Conservation (phyloP, 2,329 filamentous ascomycete genomes). For the Nemania sp. region DNA sequence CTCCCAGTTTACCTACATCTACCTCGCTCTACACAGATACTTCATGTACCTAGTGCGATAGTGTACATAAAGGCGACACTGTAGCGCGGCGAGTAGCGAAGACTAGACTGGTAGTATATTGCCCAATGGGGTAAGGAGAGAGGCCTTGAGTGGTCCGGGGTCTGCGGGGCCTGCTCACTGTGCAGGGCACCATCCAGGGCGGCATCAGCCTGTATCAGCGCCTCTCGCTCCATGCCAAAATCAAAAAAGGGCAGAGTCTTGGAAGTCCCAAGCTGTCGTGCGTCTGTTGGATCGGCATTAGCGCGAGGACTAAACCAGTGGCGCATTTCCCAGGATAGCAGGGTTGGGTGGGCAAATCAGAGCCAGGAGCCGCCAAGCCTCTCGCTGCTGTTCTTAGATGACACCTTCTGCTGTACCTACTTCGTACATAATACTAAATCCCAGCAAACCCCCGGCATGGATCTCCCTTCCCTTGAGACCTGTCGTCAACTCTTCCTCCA, state of each 20-base stretch:
- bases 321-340: slow-evolving; percentile 19
- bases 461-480: slow-evolving; percentile 14
- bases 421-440: slow-evolving; percentile 20
- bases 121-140: too few relatives aligned
- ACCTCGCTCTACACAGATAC: too few relatives aligned
- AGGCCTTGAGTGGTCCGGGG: too few relatives aligned
- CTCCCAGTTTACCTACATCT: too few relatives aligned
- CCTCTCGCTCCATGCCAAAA: neutral
- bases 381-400: slow-evolving; percentile 17
- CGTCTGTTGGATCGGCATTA: slow-evolving; percentile 30
- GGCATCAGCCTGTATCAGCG: too few relatives aligned
- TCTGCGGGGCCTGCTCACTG: too few relatives aligned
- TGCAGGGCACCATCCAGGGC: too few relatives aligned
- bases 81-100: too few relatives aligned
- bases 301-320: slow-evolving; percentile 22
- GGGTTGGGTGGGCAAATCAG: slow-evolving; percentile 14
- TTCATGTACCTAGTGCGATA: too few relatives aligned
- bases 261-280: slow-evolving; percentile 17
- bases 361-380: slow-evolving; percentile 20
- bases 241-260: neutral
- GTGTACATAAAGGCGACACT: too few relatives aligned
- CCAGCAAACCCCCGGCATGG: slow-evolving; percentile 18
- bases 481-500: slow-evolving; percentile 7
- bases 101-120: too few relatives aligned
- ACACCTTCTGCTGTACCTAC: neutral